phyloP scores from a whole-genome alignment of 495 filamentous ascomycete genomes.

The Copromyces sp. region DNA sequence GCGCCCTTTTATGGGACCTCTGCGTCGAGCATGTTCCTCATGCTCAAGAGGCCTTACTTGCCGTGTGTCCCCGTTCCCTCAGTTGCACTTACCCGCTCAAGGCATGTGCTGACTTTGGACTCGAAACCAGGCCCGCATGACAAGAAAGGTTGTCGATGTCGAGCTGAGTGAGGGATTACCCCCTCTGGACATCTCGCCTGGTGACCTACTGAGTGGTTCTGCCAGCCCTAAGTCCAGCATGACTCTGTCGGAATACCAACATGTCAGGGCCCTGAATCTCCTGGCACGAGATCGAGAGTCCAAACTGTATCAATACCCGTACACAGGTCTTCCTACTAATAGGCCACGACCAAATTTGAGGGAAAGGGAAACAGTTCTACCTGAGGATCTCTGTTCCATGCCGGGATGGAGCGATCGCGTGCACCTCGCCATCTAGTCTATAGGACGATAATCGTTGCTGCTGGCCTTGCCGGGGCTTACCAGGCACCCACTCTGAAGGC shows the following conservation, averaged over 20 bases:
- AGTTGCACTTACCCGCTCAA: not conserved
- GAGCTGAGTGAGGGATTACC: not conserved
- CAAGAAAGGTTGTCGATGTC: not conserved
- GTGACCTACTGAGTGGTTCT: not conserved
- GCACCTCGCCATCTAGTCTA: not conserved
- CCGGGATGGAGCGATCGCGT: not conserved
- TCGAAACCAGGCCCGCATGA: not conserved
- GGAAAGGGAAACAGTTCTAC: not conserved
- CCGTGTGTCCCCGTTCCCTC: not conserved
- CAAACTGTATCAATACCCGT: not conserved
- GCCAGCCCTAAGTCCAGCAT: not conserved
- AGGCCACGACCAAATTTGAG: not conserved
- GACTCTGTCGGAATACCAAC: not conserved
- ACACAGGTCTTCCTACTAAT: not conserved
- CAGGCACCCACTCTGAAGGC: not conserved
- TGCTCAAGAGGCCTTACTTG: not conserved
- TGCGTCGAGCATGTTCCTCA: not conserved
- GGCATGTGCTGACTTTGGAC: not conserved
- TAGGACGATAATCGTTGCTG: not conserved
- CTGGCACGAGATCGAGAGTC: not conserved
- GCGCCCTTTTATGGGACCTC: not conserved
- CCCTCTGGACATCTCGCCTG: not conserved
- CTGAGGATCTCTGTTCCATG: not conserved
- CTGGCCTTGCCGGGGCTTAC: not conserved
- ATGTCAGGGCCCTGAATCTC: not conserved